phyloP scores from a whole-genome alignment of 2,329 filamentous ascomycete species.

The Blumeria graminis region DNA sequence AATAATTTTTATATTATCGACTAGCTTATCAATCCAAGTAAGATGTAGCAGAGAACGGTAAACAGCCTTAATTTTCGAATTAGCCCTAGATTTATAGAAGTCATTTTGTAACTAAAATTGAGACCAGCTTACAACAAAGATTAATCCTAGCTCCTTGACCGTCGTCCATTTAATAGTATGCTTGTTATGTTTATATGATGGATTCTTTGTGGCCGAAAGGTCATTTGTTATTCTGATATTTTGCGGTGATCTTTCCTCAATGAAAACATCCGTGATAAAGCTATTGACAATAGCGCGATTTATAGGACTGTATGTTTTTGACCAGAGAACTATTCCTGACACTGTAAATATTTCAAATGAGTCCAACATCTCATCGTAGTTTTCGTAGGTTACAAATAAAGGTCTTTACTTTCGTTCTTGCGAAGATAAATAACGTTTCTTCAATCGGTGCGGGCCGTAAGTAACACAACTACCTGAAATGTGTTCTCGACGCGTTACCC shows the following conservation, averaged over 20 bases:
- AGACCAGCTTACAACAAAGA: conserved; percentile 57
- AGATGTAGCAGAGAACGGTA: conserved; percentile 89
- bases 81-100: not conserved
- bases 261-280: conserved; percentile 91
- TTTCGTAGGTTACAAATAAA: not conserved
- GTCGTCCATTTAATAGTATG: conserved; percentile 89
- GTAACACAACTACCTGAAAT: too few species aligned
- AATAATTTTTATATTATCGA: conserved; percentile 82
- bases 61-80: conserved; percentile 40
- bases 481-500: too few species aligned
- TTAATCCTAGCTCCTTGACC: conserved; percentile 75
- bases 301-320: conserved; percentile 58
- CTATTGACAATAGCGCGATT: conserved; percentile 71
- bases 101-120: not conserved
- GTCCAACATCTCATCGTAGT: conserved; percentile 47
- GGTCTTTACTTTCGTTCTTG: not conserved
- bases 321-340: conserved; percentile 93
- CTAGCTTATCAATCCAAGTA: conserved; percentile 87
- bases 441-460: not conserved
- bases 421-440: not conserved
- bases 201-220: conserved; percentile 35
- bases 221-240: conserved; percentile 33
- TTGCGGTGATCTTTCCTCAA: conserved; percentile 61
- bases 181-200: conserved; percentile 69
- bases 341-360: conserved; percentile 92